Base-by-base conservation (phyloP, 805 yeast genomes). In the Lachancea lanzarotensis region DNA sequence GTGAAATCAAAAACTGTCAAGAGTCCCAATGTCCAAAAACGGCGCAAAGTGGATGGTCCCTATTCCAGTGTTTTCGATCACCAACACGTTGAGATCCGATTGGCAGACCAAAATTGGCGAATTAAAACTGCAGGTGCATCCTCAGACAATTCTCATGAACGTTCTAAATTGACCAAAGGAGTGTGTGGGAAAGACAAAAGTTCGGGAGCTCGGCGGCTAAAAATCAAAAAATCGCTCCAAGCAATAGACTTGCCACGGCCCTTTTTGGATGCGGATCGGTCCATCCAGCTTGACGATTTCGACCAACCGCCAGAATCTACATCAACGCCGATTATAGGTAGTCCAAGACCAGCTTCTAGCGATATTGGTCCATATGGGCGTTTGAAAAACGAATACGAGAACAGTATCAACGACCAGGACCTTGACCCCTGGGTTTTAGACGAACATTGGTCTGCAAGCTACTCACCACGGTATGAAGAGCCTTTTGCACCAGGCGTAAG, bases 291-390 rank as follows among this genome's bases (percentile, higher is more conserved):
- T 18, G 59, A 57, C 11, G 63, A 60, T 29, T 54, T 60, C 39
- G 57, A 52, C 38, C 59, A 56, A 47, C 63, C 63, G 3, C 65
- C 65, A 15, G 52, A 59, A 19, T 56, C 61, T 2, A 60, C 65
- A 3, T 60, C 65, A 2, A 60, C 65, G 11, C 65, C 65, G n/a
- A 31, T 37, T 3, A 45, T 35, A 29, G 45, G 40, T 2, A 42
- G 45, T 30, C 45, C 45, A 13, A 27, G 37, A 15, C 17, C 43
- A 3, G 13, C 11, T 13, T 29, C 31, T 6, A 6, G 5, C 13
- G 31, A 29, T 7, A 4, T 29, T 11, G 15, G 15, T 11, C 15
- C 13, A 3, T 13, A 29, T 13, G 15, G 31, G 13, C 31, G 31
- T 29, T 4, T 29, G 4, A n/a, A n/a, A n/a, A 13, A 29, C 31